Evolutionary conservation across 805 yeast genomes (phyloP).

Genomic region (Saturnispora dispora): DNA sequence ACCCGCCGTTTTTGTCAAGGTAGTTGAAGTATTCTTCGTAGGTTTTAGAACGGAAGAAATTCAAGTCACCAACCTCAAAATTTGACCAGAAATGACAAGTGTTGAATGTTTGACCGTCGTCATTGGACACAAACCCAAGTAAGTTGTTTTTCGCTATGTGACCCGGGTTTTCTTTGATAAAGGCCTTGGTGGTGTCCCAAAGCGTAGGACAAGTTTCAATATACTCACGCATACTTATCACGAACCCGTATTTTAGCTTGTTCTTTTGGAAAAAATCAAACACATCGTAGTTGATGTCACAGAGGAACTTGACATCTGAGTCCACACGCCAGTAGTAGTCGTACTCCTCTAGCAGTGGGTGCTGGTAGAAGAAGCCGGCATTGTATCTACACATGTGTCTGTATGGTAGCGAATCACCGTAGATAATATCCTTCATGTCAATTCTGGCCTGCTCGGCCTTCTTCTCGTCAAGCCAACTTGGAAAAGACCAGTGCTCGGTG

Average conservation of each 20-base stretch:
- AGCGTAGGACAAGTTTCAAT: slow-evolving; percentile 59
- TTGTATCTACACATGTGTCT: slow-evolving; percentile 91
- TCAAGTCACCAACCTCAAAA: slow-evolving; percentile 69
- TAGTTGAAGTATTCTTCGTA: slow-evolving; percentile 61
- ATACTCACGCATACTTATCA: slow-evolving; percentile 69
- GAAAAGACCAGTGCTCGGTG: slow-evolving; percentile 76
- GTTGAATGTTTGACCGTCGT: slow-evolving; percentile 59
- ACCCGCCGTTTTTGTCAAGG: slow-evolving; percentile 75
- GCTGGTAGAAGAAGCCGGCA: slow-evolving; percentile 79
- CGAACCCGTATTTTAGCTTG: slow-evolving; percentile 62
- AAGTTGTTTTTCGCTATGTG: slow-evolving; percentile 51
- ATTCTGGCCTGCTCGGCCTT: slow-evolving; percentile 48
- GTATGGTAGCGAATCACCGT: slow-evolving; percentile 55
- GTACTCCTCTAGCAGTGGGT: slow-evolving; percentile 61
- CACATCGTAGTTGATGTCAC: slow-evolving; percentile 72
- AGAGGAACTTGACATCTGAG: slow-evolving; percentile 67
- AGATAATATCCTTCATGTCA: slow-evolving; percentile 46
- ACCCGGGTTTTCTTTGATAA: slow-evolving; percentile 51
- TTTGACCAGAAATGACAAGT: slow-evolving; percentile 88
- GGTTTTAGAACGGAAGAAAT: slow-evolving; percentile 62
- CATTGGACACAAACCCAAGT: slow-evolving; percentile 59
- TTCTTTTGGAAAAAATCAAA: slow-evolving; percentile 76
- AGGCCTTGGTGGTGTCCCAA: slow-evolving; percentile 64
- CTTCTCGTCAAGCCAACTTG: slow-evolving; percentile 68
- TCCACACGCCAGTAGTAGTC: slow-evolving; percentile 94